A percentile compares a stretch with the other conserved stretches of the same genome.
Conservation (phyloP, 768 basidiomycete genomes). For the Mycena amicta region DNA sequence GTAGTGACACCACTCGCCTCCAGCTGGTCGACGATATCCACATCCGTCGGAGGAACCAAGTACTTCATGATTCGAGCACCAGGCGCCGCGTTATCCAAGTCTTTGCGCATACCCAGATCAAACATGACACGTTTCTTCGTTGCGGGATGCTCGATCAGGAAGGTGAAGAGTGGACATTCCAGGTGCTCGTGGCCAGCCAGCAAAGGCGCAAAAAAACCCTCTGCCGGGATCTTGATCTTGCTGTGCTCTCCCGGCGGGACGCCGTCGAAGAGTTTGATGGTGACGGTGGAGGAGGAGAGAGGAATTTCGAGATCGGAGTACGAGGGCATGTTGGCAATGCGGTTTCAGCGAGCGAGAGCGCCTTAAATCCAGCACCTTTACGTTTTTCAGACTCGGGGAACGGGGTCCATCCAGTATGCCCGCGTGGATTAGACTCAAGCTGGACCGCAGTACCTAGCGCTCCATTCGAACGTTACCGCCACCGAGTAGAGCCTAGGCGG, state of each 20-base stretch:
- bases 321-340: background rate
- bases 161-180: background rate
- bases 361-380: too few relatives aligned
- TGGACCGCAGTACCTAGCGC: too few relatives aligned
- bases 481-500: too few relatives aligned
- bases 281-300: background rate
- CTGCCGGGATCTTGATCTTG: background rate
- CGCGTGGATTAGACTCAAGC: too few relatives aligned
- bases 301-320: background rate
- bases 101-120: conserved; percentile 5
- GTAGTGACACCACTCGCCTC: background rate
- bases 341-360: background rate
- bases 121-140: conserved; percentile 4
- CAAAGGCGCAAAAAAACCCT: background rate
- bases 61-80: background rate
- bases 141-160: background rate
- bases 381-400: too few relatives aligned
- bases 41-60: background rate
- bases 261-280: background rate
- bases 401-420: too few relatives aligned
- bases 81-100: conserved; percentile 6
- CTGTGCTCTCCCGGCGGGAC: background rate
- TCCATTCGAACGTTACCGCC: too few relatives aligned
- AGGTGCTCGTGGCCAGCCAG: background rate
- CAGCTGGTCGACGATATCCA: conserved; percentile 8